Base-by-base conservation (phyloP, 352 stramenopile species). In the Vaucheria bursata region DNA sequence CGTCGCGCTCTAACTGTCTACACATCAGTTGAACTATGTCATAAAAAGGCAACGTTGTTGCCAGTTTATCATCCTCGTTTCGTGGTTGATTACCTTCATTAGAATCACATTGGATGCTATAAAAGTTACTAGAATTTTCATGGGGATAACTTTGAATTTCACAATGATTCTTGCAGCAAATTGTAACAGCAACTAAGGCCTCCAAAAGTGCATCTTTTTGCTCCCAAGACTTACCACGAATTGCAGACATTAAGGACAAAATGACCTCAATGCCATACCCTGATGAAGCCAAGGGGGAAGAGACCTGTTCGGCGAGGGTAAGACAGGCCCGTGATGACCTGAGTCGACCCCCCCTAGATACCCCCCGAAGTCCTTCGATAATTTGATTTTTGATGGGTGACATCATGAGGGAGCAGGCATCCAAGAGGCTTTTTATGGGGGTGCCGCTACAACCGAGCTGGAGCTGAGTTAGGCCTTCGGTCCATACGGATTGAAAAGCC, bases 381-480 rank as follows among this genome's bases (percentile, higher is more conserved):
- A 75, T 38, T 39, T 82, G 71, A 33, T 31, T 39, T 33, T 72
- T 32, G 72, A 82, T 74, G 0, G 70, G 25, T 35, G 77, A 52
- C 37, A 82, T 52, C 77, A 68, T 29, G 7, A 52, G 18, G 25
- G 18, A 12, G 68, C 68, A 68, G n/a, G 31, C 33, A 3, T 32
- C 1, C 12, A 12, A n/a, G 8, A 8, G 18, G 68, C 5, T 8
- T 29, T n/a, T 29, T 31, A 74, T 18, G 18, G 29, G 25, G 12
- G 68, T 74, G 7, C 34, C 25, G 6, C 4, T 34, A 31, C 68
- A n/a, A 1, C 77, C 69, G 2, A 77, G 66, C 77, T 82, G 77
- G n/a, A 82, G 77, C 72, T 79, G 77, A 53, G 77, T 78, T 4
- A 82, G 65, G 5, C 77, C 77, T 49, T 82, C 77, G 38, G 79